phyloP scores from a whole-genome alignment of 2,329 filamentous ascomycete genomes.

The Aspergillus clavatus region DNA sequence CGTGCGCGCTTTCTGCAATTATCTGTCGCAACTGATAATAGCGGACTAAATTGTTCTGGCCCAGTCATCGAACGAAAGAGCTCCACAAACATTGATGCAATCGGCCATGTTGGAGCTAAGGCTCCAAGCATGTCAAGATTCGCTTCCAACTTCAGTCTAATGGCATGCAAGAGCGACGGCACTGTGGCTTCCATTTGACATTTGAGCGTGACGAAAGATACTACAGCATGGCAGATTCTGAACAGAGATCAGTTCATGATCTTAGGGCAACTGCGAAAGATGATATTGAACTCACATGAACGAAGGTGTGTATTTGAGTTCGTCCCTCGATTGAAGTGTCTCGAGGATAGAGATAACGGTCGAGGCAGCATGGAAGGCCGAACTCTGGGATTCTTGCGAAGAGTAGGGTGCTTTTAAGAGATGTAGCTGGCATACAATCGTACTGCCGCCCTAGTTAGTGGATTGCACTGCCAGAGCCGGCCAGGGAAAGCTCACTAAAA shows the following conservation, averaged over 20 bases:
- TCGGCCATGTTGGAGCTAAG: conserved; percentile 11
- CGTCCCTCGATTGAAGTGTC: conserved; percentile 6
- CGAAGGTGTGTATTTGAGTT: conserved; percentile 9
- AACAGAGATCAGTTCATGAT: not conserved
- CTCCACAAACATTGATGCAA: conserved; percentile 9
- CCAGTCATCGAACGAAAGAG: conserved; percentile 7
- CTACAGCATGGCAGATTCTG: conserved; percentile 11
- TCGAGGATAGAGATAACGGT: conserved; percentile 11
- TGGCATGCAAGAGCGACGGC: conserved; percentile 11
- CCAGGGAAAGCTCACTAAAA: conserved; percentile 7
- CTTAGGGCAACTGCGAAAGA: not conserved
- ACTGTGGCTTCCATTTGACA: conserved; percentile 8
- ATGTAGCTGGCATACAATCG: conserved; percentile 12
- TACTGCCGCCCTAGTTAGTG: not conserved
- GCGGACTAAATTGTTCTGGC: conserved; percentile 3
- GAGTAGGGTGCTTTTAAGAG: conserved; percentile 5
- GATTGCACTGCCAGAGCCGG: not conserved
- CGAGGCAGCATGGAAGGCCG: conserved; percentile 11
- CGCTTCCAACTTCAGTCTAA: conserved; percentile 7
- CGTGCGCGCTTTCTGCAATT: conserved; percentile 3
- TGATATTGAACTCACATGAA: conserved; percentile 7
- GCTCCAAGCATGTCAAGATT: conserved; percentile 7
- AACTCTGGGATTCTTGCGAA: conserved; percentile 5
- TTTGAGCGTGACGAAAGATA: conserved; percentile 11
- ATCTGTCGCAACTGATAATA: conserved; percentile 4